phyloP scores from a whole-genome alignment of 768 basidiomycete species.

The Tulasnella sp. region DNA sequence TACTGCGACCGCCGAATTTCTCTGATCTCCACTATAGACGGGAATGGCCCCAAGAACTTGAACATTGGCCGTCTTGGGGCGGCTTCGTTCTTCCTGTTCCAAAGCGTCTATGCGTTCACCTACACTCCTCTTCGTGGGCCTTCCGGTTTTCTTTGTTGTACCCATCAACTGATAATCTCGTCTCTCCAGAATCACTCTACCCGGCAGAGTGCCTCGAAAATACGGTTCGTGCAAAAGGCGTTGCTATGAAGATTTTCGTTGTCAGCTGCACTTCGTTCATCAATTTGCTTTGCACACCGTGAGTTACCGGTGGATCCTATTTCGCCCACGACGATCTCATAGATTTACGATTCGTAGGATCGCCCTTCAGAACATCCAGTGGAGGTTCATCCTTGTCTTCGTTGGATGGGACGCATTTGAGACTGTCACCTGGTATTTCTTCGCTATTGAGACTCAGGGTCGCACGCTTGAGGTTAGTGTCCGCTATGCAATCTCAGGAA shows the following conservation, averaged over 20 bases:
- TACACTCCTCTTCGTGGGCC: slow-evolving; percentile 24
- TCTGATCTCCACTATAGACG: neutral
- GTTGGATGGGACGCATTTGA: slow-evolving; percentile 26
- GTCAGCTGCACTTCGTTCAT: slow-evolving; percentile 24
- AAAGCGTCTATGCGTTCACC: slow-evolving; percentile 22
- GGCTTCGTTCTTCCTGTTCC: slow-evolving; percentile 25
- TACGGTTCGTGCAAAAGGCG: slow-evolving; percentile 26
- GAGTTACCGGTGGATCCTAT: neutral
- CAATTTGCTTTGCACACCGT: slow-evolving; percentile 25
- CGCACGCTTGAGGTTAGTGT: slow-evolving; percentile 18
- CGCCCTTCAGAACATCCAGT: slow-evolving; percentile 13
- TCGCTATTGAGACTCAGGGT: slow-evolving; percentile 26
- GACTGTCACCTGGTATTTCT: slow-evolving; percentile 24
- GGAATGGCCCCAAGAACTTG: slow-evolving; percentile 15
- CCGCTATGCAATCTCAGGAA: too few species aligned
- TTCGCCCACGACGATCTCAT: neutral
- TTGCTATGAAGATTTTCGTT: slow-evolving; percentile 24
- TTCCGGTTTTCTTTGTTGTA: too few species aligned
- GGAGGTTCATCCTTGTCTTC: slow-evolving; percentile 20
- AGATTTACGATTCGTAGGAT: neutral
- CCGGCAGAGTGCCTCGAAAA: slow-evolving; percentile 25
- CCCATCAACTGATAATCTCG: neutral
- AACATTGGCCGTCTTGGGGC: slow-evolving; percentile 22
- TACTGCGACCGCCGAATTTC: too few species aligned
- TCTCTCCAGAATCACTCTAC: slow-evolving; percentile 20